Evolutionary conservation across 495 filamentous ascomycete species (phyloP).

Genomic region (Choiromyces venosus): DNA sequence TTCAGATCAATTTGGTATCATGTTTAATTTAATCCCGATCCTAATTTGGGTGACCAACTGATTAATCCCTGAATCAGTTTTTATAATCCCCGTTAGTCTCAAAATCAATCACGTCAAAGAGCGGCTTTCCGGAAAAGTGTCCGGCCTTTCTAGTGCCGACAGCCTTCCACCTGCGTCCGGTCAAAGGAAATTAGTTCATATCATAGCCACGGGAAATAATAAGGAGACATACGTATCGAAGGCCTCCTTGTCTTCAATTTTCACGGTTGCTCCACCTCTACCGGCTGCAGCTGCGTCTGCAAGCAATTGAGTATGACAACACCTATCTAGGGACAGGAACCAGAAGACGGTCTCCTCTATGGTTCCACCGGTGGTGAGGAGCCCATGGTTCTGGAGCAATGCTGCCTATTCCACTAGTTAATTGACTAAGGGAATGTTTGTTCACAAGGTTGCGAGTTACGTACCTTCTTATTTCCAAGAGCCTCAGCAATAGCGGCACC

Average conservation of each 20-base stretch:
- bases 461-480: constrained; percentile 58
- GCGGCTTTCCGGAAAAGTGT: constrained; percentile 67
- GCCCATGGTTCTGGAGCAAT: constrained; percentile 62
- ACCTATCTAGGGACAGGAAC: constrained; percentile 70
- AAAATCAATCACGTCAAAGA: constrained; percentile 66
- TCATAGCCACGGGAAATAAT: too few relatives aligned
- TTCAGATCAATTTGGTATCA: not conserved
- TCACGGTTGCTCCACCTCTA: constrained; percentile 58
- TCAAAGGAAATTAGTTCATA: not conserved
- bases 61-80: not conserved
- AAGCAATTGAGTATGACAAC: constrained; percentile 68
- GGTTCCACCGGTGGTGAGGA: constrained; percentile 51
- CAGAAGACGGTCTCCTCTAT: constrained; percentile 64
- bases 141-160: constrained; percentile 60
- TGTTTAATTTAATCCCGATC: not conserved
- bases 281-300: constrained; percentile 69
- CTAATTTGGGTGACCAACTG: not conserved
- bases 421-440: not conserved
- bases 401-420: constrained; percentile 46
- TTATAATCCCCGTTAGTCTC: constrained; percentile 47
- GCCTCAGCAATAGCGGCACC: constrained; percentile 60
- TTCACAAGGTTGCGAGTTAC: not conserved
- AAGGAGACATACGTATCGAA: constrained; percentile 49
- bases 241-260: constrained; percentile 64
- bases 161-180: constrained; percentile 48